Base-by-base conservation (phyloP, 257 asterid species). In the Solanum etuberosum region DNA sequence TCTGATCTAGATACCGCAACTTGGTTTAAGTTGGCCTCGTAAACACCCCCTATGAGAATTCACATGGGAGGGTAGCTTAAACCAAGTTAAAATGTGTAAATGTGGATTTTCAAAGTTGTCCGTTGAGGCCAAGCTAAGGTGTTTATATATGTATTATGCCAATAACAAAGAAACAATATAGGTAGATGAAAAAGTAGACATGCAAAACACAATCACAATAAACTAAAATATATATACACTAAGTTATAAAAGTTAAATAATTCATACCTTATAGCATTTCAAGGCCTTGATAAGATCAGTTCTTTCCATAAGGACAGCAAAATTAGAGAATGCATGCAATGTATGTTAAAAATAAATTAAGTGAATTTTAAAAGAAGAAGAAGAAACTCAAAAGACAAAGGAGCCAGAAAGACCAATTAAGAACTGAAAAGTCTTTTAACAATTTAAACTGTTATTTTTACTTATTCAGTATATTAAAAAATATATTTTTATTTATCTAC, bases 261-360 rank as follows among this genome's bases (percentile, higher is more conserved):
- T 86, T 77, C 61, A 84, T 86, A 94, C 99, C 97, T 95, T 95
- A 90, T 95, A 97, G 92, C 93, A 95, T 88, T 95, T 98, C 94
- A 94, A 90, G 87, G 99, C 97, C 90, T 96, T 91, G 87, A 90
- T 93, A 85, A 93, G 95, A 93, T 97, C 99, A 85, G 96, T 96
- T 46, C 94, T 94, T 89, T 95, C 99, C 99, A 95, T 95, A 90
- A 97, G 94, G 42, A 97, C 98, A 90, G 98, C 98, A 89, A 95
- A 96, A 92, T 95, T 95, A 91, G 99, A 95, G 51, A 98, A 13
- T 6, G 74, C 99, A 97, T 46, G 99, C 99, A 89, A 42, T 42
- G 48, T 42, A 14, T 13, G 3, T 42, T 42, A 42, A 1, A 42
- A 42, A 42, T 42, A 42, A 42, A 42, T 38, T 38, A 9, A 38